Base-by-base conservation (phyloP, 345 rosid genomes). In the Pistacia integerrima region DNA sequence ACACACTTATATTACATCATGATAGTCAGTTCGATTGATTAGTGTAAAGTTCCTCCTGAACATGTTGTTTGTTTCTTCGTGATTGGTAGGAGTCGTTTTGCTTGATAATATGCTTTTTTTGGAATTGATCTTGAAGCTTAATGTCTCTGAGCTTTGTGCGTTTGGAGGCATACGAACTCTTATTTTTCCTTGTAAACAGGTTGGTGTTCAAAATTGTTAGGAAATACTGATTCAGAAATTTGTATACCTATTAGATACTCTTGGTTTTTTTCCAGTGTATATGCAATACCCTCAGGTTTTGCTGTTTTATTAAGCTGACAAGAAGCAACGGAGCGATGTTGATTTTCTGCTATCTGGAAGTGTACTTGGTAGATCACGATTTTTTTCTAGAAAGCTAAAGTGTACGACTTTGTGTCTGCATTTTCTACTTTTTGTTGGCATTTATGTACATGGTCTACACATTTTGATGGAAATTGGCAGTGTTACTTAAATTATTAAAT, bases 261-360 rank as follows among this genome's bases (percentile, higher is more conserved):
- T 48, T 25, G 54, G 60, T 8, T 65, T 41, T 41, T 74, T 59
- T 12, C n/a, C 8, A 30, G 63, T 14, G 41, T 9, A 54, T 63
- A 8, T 48, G 14, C 62, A 12, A 62, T 62, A 30, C 25, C 64
- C 56, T 54, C 28, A 13, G 25, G 13, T 49, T 55, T 54, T 63
- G 41, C 63, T 36, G 44, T 69, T 69, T 20, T 60, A 35, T 54
- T 44, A 52, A 70, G 55, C 79, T 35, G 70, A 57, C 64, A 54
- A 70, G 56, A 70, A 70, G 76, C 71, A 14, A 11, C 17, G 49
- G 33, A 66, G 62, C 22, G 18, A 73, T 62, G 59, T 44, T 46
- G 57, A 11, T 67, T 35, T 68, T 78, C 22, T 60, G 20, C 18
- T 67, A 33, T 51, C 59, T 74, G 73, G 35, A 71, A 25, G 49